A percentile compares a stretch with the other conserved stretches of the same genome.
These are phyloP conservation scores for Plasmodium sp. DNA, from an alignment of 169 alveolate species.

Conservation along the genomic window DNA sequence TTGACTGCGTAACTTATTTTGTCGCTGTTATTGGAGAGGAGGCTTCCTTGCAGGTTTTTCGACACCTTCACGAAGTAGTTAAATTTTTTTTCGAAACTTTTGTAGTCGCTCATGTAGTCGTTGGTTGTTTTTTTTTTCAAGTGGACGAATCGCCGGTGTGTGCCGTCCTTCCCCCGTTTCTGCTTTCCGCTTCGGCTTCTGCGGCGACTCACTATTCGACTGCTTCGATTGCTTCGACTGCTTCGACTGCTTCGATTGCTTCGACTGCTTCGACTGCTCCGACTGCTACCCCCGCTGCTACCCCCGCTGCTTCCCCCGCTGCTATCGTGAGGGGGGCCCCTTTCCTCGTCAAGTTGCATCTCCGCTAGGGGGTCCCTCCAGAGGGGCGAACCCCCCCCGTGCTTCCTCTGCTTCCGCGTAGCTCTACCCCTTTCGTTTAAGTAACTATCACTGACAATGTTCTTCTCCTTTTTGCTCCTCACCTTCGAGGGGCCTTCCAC, in stretches of 20 bases:
- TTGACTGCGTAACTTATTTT: constrained; percentile 19
- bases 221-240: no score
- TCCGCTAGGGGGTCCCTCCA: not conserved
- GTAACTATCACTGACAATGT: constrained; percentile 15
- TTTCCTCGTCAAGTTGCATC: not conserved
- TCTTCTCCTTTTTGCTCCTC: not conserved
- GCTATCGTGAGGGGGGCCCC: not conserved
- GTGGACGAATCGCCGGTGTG: not conserved
- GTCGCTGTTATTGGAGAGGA: constrained; percentile 39
- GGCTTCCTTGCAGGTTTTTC: constrained; percentile 14
- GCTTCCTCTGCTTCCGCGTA: not conserved
- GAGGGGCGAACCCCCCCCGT: not conserved
- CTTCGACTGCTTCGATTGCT: no score
- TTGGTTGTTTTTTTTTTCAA: constrained; percentile 17
- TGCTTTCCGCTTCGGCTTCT: not conserved
- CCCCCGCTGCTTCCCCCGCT: not conserved
- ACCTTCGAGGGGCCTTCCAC: not conserved
- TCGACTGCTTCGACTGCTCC: no score
- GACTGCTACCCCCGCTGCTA: no score
- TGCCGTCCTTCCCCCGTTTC: not conserved
- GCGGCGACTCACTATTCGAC: no score
- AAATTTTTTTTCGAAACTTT: constrained; percentile 56
- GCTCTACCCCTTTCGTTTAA: not conserved
- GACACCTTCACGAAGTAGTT: constrained; percentile 59
- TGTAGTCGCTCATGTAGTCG: constrained; percentile 49